Percentiles rank a stretch among this genome's conserved stretches.
phyloP scores from a whole-genome alignment of 179 eudicot genomes.

The Pouteria campechiana region DNA sequence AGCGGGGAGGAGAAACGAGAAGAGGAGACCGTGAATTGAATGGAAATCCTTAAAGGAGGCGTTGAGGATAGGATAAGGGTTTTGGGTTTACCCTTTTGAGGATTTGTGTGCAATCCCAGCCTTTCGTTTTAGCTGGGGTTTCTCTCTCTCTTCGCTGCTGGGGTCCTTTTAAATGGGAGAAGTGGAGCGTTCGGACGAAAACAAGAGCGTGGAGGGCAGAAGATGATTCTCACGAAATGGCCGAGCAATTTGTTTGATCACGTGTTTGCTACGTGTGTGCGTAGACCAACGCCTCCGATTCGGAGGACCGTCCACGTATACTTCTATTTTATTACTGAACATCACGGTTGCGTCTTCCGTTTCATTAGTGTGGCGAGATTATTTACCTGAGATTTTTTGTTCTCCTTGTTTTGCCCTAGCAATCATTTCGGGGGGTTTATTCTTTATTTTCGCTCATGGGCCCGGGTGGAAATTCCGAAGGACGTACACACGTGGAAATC shows the following conservation, averaged over 20 bases:
- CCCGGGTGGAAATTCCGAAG: no score
- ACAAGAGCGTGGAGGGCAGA: conserved; percentile 13
- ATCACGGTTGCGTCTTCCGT: no score
- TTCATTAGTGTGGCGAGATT: no score
- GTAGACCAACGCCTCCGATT: no score
- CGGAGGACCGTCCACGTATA: no score
- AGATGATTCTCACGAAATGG: neutral
- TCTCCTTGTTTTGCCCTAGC: no score
- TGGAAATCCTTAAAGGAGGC: conserved; percentile 3
- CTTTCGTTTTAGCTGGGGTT: conserved; percentile 40
- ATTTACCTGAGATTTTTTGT: no score
- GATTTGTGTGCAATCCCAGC: conserved; percentile 54
- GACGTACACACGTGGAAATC: no score
- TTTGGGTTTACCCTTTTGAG: conserved; percentile 24
- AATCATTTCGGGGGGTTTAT: no score
- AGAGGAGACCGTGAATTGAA: neutral
- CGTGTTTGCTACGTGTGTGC: no score
- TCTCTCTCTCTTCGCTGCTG: conserved; percentile 17
- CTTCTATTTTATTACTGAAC: no score
- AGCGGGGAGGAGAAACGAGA: neutral
- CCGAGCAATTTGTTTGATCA: conserved; percentile 14
- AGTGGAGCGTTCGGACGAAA: conserved; percentile 2
- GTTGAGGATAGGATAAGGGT: conserved; percentile 51
- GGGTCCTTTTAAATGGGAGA: conserved; percentile 9
- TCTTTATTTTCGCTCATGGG: no score